These are phyloP conservation scores for Xylaria sp. DNA, from an alignment of 2,329 filamentous ascomycete species.

Conservation along the genomic window DNA sequence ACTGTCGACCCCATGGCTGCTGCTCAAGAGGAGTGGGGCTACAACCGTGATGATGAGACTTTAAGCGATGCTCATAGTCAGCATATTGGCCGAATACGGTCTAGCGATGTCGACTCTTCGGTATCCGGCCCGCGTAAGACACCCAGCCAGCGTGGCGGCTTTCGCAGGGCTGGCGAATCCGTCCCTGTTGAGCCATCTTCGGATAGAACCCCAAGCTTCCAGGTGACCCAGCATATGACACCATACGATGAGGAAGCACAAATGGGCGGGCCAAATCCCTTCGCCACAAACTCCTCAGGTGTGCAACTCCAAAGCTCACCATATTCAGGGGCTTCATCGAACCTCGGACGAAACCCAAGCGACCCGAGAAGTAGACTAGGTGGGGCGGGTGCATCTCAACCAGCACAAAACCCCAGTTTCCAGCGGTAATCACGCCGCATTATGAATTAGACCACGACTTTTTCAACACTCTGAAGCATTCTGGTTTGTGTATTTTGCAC, in stretches of 20 bases:
- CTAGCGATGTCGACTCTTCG: slow-evolving; percentile 53
- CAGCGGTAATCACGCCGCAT: slow-evolving; percentile 37
- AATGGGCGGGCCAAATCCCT: slow-evolving; percentile 45
- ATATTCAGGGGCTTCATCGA: slow-evolving; percentile 36
- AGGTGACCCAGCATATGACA: slow-evolving; percentile 46
- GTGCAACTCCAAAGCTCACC: slow-evolving; percentile 31
- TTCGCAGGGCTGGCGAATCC: slow-evolving; percentile 48
- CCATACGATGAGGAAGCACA: slow-evolving; percentile 51
- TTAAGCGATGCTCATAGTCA: slow-evolving; percentile 47
- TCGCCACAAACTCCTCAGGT: slow-evolving; percentile 17
- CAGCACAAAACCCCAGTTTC: slow-evolving; percentile 10
- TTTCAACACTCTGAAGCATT: slow-evolving; percentile 17
- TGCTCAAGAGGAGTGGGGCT: slow-evolving; percentile 54
- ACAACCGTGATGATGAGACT: slow-evolving; percentile 53
- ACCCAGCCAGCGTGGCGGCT: slow-evolving; percentile 47
- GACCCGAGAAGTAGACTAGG: slow-evolving; percentile 25
- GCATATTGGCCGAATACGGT: slow-evolving; percentile 52
- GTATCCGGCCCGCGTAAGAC: slow-evolving; percentile 44
- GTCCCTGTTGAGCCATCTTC: slow-evolving; percentile 39
- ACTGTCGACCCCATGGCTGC: slow-evolving; percentile 50
- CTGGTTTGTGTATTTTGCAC: slow-evolving; percentile 26
- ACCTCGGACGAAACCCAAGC: slow-evolving; percentile 18
- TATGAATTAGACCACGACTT: slow-evolving; percentile 18
- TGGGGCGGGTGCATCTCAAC: slow-evolving; percentile 30
- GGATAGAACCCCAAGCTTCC: slow-evolving; percentile 43